These are phyloP conservation scores for Canariomyces notabilis DNA, from an alignment of 2,329 filamentous ascomycete species.

Conservation along the genomic window DNA sequence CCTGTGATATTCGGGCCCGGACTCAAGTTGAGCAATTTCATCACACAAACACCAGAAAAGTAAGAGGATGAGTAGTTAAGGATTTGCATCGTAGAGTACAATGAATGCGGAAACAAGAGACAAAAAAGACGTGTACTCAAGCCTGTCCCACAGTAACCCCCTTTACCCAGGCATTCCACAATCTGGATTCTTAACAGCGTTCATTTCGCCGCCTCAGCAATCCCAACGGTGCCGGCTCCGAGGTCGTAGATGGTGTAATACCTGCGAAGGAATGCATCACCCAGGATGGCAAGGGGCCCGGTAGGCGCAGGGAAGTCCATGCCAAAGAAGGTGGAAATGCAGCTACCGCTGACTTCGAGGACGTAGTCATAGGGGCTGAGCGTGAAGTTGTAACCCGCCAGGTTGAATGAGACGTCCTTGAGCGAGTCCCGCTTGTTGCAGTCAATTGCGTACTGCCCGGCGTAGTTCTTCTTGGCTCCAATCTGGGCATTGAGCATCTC, in stretches of 20 bases:
- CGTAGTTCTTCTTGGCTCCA: conserved; percentile 95
- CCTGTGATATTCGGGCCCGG: not conserved
- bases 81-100: not conserved
- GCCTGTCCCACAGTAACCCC: not conserved
- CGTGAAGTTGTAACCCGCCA: conserved; percentile 88
- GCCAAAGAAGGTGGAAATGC: conserved; percentile 96
- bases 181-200: not conserved
- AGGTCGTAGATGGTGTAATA: conserved; percentile 98
- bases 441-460: conserved; percentile 93
- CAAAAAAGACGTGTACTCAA: not conserved
- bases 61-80: not conserved
- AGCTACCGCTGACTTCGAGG: conserved; percentile 88
- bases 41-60: not conserved
- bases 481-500: conserved; percentile 98
- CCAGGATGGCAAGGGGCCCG: conserved; percentile 89
- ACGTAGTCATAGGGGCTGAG: conserved; percentile 90
- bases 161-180: not conserved
- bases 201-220: conserved; percentile 71
- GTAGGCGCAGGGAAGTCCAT: conserved; percentile 87
- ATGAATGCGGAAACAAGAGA: not conserved
- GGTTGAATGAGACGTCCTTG: conserved; percentile 85
- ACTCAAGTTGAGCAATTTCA: not conserved
- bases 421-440: conserved; percentile 78
- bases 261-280: conserved; percentile 77
- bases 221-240: conserved; percentile 79